Evolutionary conservation across 805 yeast genomes (phyloP), one percentile per base, ranked within the genome.

Genomic region (Priceomyces castillae): DNA sequence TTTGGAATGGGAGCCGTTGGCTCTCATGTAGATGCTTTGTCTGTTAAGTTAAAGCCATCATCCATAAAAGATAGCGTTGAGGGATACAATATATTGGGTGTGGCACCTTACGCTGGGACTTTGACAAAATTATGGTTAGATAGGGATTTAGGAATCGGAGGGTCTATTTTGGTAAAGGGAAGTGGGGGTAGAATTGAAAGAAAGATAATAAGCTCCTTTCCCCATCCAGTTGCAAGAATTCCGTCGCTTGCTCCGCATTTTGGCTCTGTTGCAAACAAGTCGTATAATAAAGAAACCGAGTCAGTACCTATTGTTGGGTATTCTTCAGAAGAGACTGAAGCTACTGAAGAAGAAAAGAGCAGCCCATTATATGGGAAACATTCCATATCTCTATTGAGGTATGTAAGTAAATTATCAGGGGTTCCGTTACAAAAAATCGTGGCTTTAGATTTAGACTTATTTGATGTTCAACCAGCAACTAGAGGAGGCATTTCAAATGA

Each of bases 181-280:
- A 19, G 16, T 6, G 40, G 41, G 16, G 64, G 69, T 3, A 61
- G 62, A 41, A 62, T 80, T 40, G 59, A 54, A 7, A 61, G 76
- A 6, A 69, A 66, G 44, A 59, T 81, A 53, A 75, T 82, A 30
- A 76, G 76, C 57, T 79, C 84, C 3, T 65, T 84, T 1, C 85
- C 86, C 12, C 74, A 73, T 50, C 87, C 88, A 49, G 76, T 88
- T 54, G 96, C 90, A 11, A 81, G 81, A 53, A 84, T 88, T 42
- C 95, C 96, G 4, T 77, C 92, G 1, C 71, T 89, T 57, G 96
- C 96, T 4, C 90, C 90, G 3, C 96, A 88, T 67, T 89, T 88
- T 61, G 96, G 96, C 37, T 68, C 62, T 7, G 82, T 82, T 4
- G 74, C 89, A 2, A 56, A 64, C 18, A 84, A 84, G 7, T 90